Evolutionary conservation across 495 filamentous ascomycete genomes (phyloP), one percentile per base, ranked within the genome.

Genomic region (Trichoderma orchidacearum): DNA sequence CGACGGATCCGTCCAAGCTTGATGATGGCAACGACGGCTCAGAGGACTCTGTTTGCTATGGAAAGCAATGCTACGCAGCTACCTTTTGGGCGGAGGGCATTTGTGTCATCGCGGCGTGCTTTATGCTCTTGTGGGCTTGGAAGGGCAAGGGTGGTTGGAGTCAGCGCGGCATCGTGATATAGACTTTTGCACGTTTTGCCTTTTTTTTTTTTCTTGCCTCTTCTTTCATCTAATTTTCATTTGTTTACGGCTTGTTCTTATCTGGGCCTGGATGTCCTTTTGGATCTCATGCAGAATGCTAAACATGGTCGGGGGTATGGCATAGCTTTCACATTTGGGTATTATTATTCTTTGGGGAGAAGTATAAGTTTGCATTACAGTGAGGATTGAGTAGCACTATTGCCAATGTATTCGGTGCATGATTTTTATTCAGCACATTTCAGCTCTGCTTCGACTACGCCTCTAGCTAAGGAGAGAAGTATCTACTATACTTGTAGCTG

Each of bases 51-150:
- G 68, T 85, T 51, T 88, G 84, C 63, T 87, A 86, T 68, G 93
- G 92, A 12, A 79, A 72, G 62, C 66, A 73, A 56, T 98, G 93
- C 72, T 96, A 92, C 70, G 82, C 82, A 30, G 61, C 68, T 0
- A 83, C 82, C 0, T 90, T 92, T 64, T 93, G 87, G 88, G 84
- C 82, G 6, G 88, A 92, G 75, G 84, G 85, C 1, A 68, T 76
- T 4, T 86, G 82, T 63, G 82, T 91, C 2, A 90, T 85, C 82
- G 63, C 89, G 41, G 93, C 92, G 0, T 79, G 86, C 62, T 80
- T 68, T 28, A 71, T 87, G 58, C 90, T 90, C 76, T 45, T 76
- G 29, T 83, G 77, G 76, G 90, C 89, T 30, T 96, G 93, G 93
- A 86, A 82, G 66, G 84, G 85, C 18, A 74, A 61, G 57, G 76